Percentiles rank a stretch among this genome's conserved stretches.
Evolutionary conservation across 768 basidiomycete species (phyloP).

Genomic region (Xerocomellus dryophilus): DNA sequence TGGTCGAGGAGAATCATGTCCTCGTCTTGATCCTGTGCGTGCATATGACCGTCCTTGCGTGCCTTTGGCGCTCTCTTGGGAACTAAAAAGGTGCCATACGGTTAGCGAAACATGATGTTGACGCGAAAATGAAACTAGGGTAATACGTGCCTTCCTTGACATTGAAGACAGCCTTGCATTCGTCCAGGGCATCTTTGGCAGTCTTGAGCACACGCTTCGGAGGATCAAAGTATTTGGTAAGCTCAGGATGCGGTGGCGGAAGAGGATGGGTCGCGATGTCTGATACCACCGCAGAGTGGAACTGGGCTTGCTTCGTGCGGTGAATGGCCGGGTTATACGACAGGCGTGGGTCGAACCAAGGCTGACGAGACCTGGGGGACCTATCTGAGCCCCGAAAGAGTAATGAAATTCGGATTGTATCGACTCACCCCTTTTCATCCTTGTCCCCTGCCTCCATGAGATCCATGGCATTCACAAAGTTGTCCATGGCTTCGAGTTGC

Average conservation of each 20-base stretch:
- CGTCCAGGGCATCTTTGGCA: constrained; percentile 52
- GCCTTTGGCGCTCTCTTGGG: constrained; percentile 57
- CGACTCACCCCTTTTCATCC: constrained; percentile 67
- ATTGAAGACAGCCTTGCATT: constrained; percentile 65
- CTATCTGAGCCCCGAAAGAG: constrained; percentile 1
- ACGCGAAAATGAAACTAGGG: neutral
- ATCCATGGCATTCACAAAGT: constrained; percentile 87
- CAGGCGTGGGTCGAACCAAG: constrained; percentile 75
- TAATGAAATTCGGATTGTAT: neutral
- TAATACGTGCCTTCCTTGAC: constrained; percentile 65
- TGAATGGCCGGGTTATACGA: constrained; percentile 92
- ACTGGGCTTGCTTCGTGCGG: constrained; percentile 88
- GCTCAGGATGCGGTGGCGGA: constrained; percentile 81
- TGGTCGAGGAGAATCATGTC: constrained; percentile 57
- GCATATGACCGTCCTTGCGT: constrained; percentile 61
- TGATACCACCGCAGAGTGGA: constrained; percentile 77
- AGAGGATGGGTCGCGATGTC: constrained; percentile 75
- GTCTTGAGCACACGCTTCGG: constrained; percentile 67
- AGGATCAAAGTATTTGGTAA: constrained; percentile 80
- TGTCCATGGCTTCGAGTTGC: constrained; percentile 79
- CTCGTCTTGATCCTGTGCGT: constrained; percentile 57
- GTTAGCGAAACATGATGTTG: neutral
- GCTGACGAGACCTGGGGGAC: constrained; percentile 45
- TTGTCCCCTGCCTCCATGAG: constrained; percentile 73
- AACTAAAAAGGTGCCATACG: constrained; percentile 36